Evolutionary conservation across 1,284 basidiomycete genomes (phyloP).

Genomic region (Xerocomus cyaneibrunnescens): DNA sequence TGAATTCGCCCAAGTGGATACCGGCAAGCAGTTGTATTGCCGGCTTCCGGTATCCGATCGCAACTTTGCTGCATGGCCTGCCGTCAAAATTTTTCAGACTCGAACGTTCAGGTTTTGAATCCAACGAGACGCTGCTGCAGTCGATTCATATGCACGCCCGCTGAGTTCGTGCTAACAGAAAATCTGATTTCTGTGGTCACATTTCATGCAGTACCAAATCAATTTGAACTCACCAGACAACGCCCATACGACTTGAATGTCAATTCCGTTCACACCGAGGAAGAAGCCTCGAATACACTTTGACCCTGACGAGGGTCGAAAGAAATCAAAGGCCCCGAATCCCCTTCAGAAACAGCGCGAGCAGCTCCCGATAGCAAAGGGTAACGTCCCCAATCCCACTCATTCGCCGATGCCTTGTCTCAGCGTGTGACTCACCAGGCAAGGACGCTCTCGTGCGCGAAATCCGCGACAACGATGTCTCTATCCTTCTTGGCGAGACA

Average conservation of each 20-base stretch:
- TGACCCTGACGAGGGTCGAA: constrained; percentile 18
- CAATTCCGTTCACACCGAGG: constrained; percentile 20
- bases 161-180: neutral
- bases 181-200: no score
- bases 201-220: no score
- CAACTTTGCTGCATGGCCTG: constrained; percentile 16
- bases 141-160: neutral
- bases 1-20: no score
- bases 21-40: constrained; percentile 17
- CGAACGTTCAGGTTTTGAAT: neutral
- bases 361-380: constrained; percentile 77
- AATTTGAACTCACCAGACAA: no score
- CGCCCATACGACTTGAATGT: no score
- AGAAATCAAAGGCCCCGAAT: constrained; percentile 7
- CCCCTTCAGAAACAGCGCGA: constrained; percentile 60
- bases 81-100: no score
- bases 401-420: neutral
- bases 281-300: constrained; percentile 29
- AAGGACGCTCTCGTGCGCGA: constrained; percentile 73
- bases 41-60: constrained; percentile 28
- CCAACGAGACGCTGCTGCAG: neutral
- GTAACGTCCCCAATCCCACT: constrained; percentile 38
- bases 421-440: constrained; percentile 44
- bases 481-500: constrained; percentile 92
- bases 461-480: constrained; percentile 81